Percentiles rank a stretch among this genome's conserved stretches.
Conservation (phyloP, 73 alveolate species). For the Urostyla sp. region DNA sequence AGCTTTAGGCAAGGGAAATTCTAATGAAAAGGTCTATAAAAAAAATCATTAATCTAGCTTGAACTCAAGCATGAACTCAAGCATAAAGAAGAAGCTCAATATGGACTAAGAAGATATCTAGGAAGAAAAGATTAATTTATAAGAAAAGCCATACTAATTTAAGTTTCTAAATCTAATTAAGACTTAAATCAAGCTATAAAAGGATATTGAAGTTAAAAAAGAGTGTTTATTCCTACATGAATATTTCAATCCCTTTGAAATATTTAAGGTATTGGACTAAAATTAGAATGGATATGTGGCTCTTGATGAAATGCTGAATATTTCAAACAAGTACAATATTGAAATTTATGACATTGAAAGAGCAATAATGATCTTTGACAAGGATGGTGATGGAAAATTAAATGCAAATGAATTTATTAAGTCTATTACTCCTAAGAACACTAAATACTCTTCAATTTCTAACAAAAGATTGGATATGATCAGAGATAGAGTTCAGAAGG, state of each 20-base stretch:
- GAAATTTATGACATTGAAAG: not conserved
- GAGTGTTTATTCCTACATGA: slow-evolving; percentile 13
- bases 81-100: not conserved
- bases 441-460: not conserved
- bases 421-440: slow-evolving; percentile 29
- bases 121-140: not conserved
- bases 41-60: not conserved
- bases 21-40: not conserved
- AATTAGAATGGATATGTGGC: slow-evolving; percentile 25
- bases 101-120: not conserved
- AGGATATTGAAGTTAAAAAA: slow-evolving; percentile 31
- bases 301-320: slow-evolving; percentile 5
- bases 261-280: slow-evolving; percentile 11
- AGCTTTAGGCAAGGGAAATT: not conserved
- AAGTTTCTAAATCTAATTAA: slow-evolving; percentile 7
- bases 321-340: not conserved
- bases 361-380: not conserved
- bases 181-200: slow-evolving; percentile 20
- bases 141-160: not conserved
- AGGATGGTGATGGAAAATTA: slow-evolving; percentile 1
- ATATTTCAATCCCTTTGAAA: slow-evolving; percentile 4
- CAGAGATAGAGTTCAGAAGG: not conserved
- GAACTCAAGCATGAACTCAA: not conserved
- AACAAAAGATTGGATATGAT: not conserved
- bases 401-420: slow-evolving; percentile 22